Base-by-base conservation (phyloP, 1,284 basidiomycete species). In the Agaricales sp. region DNA sequence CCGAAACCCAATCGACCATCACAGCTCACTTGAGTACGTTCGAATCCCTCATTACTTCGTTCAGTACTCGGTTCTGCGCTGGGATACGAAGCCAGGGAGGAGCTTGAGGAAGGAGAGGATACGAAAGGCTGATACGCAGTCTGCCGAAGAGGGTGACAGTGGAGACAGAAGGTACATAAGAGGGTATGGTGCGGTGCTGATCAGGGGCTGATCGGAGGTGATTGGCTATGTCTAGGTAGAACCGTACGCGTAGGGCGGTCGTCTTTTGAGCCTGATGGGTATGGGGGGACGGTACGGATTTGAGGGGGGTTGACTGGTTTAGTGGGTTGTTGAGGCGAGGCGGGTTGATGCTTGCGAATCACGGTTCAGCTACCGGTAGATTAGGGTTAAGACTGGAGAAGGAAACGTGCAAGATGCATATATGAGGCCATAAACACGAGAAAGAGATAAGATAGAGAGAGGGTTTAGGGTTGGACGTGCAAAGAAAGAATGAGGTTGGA, bases 1-100 rank as follows among this genome's bases (percentile, higher is more conserved):
- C 85, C n/a, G 67, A 72, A n/a, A 67, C 62, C 85, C 86, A 88
- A 56, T 88, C 78, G 2, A 88, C 86, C 1, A 88, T 82, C 45
- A 88, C 74, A 0, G 86, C 86, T 82, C 83, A 88, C 57, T 80
- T 85, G 53, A 87, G 59, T 13, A 71, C 73, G 13, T 66, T 70
- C 0, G 79, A 80, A 48, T 80, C 79, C 58, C 69, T 66, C 23
- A 63, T 54, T 0, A 70, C 82, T 4, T 84, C 65, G 26, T 71
- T 64, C 1, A 65, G 64, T 2, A 87, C 65, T n/a, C 62, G 73
- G 16, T 70, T n/a, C 61, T 1, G 73, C 59, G 0, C 78, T 68
- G 37, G 65, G 62, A 24, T 73, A 67, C 1, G 58, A 55, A 47
- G 20, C 23, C 11, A 18, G 6, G 23, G 67, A 55, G 1, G 73